Conservation (phyloP, 1,284 basidiomycete genomes). For the Termitomyces sp. region DNA sequence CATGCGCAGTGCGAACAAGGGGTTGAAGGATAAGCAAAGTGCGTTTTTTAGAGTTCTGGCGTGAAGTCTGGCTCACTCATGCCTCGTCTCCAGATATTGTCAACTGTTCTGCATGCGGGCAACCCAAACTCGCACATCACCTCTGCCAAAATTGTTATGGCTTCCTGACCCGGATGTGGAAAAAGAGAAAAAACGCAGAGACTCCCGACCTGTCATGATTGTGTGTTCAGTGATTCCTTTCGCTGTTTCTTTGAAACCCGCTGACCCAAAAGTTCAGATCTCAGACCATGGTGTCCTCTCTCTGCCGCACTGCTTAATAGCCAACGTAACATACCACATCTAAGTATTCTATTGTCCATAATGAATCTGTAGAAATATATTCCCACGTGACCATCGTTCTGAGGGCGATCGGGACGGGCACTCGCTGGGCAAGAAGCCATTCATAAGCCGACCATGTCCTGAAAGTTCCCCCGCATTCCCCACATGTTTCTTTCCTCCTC, state of each 20-base stretch:
- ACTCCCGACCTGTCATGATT: constrained; percentile 33
- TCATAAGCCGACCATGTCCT: constrained; percentile 4
- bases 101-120: constrained; percentile 88
- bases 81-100: constrained; percentile 66
- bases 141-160: constrained; percentile 85
- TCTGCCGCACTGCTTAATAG: background rate
- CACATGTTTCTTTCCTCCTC: constrained; percentile 14
- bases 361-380: constrained; percentile 8
- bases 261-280: background rate
- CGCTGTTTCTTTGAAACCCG: background rate
- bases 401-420: constrained; percentile 12
- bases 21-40: constrained; percentile 93
- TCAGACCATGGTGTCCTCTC: background rate
- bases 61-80: constrained; percentile 8
- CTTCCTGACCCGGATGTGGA: constrained; percentile 68
- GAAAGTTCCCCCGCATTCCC: constrained; percentile 2
- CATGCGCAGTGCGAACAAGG: constrained; percentile 95
- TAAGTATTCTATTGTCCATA: background rate
- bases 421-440: background rate
- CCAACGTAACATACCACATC: background rate
- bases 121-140: constrained; percentile 85
- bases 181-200: constrained; percentile 30
- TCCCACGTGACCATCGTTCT: constrained; percentile 16
- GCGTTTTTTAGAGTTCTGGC: constrained; percentile 25
- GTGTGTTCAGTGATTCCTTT: constrained; percentile 2